Evolutionary conservation across 257 asterid genomes (phyloP).

Genomic region (Solanum chilense): DNA sequence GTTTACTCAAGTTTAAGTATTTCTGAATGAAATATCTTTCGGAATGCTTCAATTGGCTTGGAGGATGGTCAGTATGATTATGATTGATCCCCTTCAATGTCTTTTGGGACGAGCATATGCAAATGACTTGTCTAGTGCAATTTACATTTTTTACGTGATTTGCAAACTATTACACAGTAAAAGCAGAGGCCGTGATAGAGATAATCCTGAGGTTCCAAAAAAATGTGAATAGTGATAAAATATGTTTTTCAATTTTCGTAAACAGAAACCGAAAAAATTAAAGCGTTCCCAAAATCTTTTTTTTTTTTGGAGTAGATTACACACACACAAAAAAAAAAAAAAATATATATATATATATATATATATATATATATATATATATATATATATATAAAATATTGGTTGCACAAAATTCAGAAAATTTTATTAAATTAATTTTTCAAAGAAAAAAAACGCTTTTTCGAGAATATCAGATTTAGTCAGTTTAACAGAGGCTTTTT

Average conservation of each 20-base stretch:
- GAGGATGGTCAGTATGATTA: rapidly evolving
- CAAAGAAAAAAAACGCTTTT: not conserved
- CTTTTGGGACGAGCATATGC: rapidly evolving
- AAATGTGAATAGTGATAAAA: too few relatives aligned
- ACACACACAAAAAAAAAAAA: too few relatives aligned
- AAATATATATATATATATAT: too few relatives aligned
- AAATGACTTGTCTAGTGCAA: rapidly evolving
- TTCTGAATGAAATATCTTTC: too few relatives aligned
- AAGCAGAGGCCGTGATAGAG: too few relatives aligned
- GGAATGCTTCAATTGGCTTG: rapidly evolving
- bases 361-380: too few relatives aligned
- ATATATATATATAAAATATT: too few relatives aligned
- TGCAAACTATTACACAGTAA: too few relatives aligned
- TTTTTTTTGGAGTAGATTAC: not conserved
- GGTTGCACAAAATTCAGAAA: not conserved
- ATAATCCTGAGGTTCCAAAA: too few relatives aligned
- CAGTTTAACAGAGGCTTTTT: not conserved
- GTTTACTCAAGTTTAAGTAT: not conserved
- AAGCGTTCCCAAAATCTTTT: not conserved
- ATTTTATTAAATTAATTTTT: too few relatives aligned
- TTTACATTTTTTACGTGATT: too few relatives aligned
- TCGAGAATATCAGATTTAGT: not conserved
- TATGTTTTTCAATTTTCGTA: not conserved
- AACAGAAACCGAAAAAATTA: not conserved
- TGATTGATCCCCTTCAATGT: rapidly evolving